phyloP scores from a whole-genome alignment of 495 filamentous ascomycete genomes.

The Aspergillus haitiensis region DNA sequence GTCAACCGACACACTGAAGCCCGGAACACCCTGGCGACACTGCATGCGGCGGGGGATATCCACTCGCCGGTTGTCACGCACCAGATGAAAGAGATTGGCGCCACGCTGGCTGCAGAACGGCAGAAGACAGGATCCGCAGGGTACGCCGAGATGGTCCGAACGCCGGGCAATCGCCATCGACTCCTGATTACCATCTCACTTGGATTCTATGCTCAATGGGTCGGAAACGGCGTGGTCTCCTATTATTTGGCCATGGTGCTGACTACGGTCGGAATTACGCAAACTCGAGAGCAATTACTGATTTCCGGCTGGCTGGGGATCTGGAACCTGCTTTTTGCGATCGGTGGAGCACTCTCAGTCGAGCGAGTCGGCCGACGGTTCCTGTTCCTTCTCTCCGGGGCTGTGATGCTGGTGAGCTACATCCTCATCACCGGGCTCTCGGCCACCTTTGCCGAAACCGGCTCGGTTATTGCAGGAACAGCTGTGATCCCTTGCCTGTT shows the following conservation, averaged over 20 bases:
- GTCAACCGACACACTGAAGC: conserved; percentile 39
- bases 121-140: conserved; percentile 28
- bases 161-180: conserved; percentile 66
- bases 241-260: conserved; percentile 60
- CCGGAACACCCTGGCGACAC: conserved; percentile 29
- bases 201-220: conserved; percentile 71
- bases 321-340: conserved; percentile 50
- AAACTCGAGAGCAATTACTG: conserved; percentile 45
- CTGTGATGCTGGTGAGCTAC: conserved; percentile 58
- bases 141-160: conserved; percentile 59
- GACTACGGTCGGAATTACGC: conserved; percentile 52
- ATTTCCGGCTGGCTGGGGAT: conserved; percentile 31
- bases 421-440: conserved; percentile 57
- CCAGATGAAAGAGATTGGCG: conserved; percentile 32
- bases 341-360: conserved; percentile 52
- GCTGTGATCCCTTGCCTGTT: conserved; percentile 62
- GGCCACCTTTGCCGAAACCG: conserved; percentile 49
- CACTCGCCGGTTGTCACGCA: conserved; percentile 22
- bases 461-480: conserved; percentile 37
- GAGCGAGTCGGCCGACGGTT: conserved; percentile 58
- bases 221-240: conserved; percentile 64
- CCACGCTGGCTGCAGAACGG: conserved; percentile 29
- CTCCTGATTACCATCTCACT: conserved; percentile 56
- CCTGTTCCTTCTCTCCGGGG: conserved; percentile 55
- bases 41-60: conserved; percentile 32